Conservation (phyloP, 2,329 filamentous ascomycete genomes). For the Talaromyces marneffei region DNA sequence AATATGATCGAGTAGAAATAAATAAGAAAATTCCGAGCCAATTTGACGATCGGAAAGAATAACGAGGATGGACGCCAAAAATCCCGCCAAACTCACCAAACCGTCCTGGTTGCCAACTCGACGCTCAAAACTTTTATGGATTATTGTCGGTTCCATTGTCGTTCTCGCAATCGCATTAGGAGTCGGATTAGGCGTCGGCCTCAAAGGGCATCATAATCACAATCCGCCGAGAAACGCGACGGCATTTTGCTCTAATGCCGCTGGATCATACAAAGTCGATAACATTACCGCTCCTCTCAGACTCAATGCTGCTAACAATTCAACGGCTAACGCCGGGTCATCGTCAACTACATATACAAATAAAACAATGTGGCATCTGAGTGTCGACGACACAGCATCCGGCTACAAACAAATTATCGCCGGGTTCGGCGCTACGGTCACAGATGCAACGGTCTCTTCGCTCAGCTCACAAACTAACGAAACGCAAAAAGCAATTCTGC, state of each 20-base stretch:
- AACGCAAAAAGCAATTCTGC: slow-evolving; percentile 26
- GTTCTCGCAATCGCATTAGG: slow-evolving; percentile 1
- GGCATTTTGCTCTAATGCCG: slow-evolving; percentile 25
- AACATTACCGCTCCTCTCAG: background rate
- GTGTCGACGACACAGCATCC: slow-evolving; percentile 22
- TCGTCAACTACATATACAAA: slow-evolving; percentile 17
- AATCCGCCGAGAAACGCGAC: slow-evolving; percentile 13
- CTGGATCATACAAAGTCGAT: slow-evolving; percentile 23
- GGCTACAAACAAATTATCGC: slow-evolving; percentile 26
- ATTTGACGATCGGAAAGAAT: background rate
- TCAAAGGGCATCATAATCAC: background rate
- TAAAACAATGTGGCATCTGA: slow-evolving; percentile 24
- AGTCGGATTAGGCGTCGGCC: slow-evolving; percentile 6
- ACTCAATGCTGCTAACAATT: background rate
- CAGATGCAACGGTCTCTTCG: slow-evolving; percentile 33
- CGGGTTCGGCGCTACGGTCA: slow-evolving; percentile 36
- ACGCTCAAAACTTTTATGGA: background rate
- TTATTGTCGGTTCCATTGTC: background rate
- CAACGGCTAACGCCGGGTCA: slow-evolving; percentile 6
- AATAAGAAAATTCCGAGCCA: background rate
- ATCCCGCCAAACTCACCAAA: background rate
- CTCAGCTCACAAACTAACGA: slow-evolving; percentile 29
- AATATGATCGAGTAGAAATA: background rate
- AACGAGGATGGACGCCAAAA: background rate
- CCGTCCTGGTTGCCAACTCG: background rate